Percentiles rank a stretch among this genome's conserved stretches.
These are phyloP conservation scores for Pythium oligandrum DNA, from an alignment of 352 stramenopile species.

Conservation along the genomic window DNA sequence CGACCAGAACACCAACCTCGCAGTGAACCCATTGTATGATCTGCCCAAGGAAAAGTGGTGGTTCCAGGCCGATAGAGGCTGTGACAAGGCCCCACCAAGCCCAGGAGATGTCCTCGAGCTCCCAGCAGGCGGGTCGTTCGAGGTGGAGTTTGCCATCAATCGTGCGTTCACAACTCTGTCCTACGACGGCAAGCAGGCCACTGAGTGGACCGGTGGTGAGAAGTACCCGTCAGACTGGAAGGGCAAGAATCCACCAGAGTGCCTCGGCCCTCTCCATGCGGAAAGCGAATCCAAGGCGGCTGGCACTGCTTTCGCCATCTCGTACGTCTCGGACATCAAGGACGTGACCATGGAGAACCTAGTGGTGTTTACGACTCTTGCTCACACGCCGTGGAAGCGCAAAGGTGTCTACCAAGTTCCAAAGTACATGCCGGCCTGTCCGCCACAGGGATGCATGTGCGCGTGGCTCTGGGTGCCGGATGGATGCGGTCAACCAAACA, in stretches of 20 bases:
- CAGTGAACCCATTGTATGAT: neutral
- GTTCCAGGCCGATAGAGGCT: neutral
- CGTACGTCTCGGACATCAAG: neutral
- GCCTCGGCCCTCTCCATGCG: neutral
- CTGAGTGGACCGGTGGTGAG: neutral
- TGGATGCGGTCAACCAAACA: neutral
- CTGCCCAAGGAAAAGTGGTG: neutral
- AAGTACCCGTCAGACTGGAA: neutral
- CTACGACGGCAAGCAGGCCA: neutral
- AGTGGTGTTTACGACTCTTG: neutral
- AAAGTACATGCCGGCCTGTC: neutral
- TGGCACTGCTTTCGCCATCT: neutral
- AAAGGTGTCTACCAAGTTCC: neutral
- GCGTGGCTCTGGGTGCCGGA: neutral
- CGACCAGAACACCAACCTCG: neutral
- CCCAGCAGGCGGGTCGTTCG: neutral
- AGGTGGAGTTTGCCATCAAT: neutral
- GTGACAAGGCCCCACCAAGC: neutral
- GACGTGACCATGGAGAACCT: neutral
- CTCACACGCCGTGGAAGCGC: neutral
- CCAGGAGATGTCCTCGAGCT: neutral
- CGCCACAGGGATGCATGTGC: neutral
- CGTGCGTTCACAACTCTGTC: neutral
- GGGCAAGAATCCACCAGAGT: neutral
- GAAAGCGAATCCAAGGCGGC: neutral